A percentile compares a stretch with the other conserved stretches of the same genome.
Conservation (phyloP, 1,139 yeast genomes). For the Yamadazyma diddensiae region DNA sequence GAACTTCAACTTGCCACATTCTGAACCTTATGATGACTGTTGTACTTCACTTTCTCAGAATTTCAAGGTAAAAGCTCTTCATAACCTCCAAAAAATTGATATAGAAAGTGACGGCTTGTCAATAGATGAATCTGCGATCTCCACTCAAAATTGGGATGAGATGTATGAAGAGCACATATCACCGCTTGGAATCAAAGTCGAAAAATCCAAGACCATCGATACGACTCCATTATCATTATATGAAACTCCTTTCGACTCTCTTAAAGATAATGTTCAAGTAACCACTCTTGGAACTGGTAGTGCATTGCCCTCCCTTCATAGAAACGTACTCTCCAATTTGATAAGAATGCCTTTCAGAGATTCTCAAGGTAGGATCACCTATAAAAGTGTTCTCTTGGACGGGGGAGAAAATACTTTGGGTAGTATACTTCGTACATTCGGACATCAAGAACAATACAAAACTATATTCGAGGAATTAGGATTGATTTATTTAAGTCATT, state of each 20-base stretch:
- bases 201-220: slow-evolving; percentile 19
- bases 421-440: slow-evolving; percentile 61
- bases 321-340: slow-evolving; percentile 82
- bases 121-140: slow-evolving; percentile 19
- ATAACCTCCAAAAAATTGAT: slow-evolving; percentile 29
- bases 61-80: slow-evolving; percentile 22
- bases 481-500: slow-evolving; percentile 74
- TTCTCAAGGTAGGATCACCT: slow-evolving; percentile 19
- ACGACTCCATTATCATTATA: slow-evolving; percentile 21
- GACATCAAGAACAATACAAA: slow-evolving; percentile 37
- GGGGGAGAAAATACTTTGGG: slow-evolving; percentile 95
- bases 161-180: slow-evolving; percentile 42
- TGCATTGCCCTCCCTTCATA: slow-evolving; percentile 78
- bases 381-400: slow-evolving; percentile 62
- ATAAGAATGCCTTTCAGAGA: slow-evolving; percentile 59
- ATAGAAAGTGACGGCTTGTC: slow-evolving; percentile 22
- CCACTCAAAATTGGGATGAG: slow-evolving; percentile 34
- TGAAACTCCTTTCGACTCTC: slow-evolving; percentile 9
- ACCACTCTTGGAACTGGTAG: slow-evolving; percentile 92
- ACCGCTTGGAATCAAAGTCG: slow-evolving; percentile 21
- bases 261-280: slow-evolving; percentile 61
- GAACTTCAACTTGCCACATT: slow-evolving; percentile 50
- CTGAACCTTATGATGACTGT: slow-evolving; percentile 15
- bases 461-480: slow-evolving; percentile 52
- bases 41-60: slow-evolving; percentile 7